Evolutionary conservation across 768 basidiomycete genomes (phyloP).

Genomic region (Suillus cothurnatus): DNA sequence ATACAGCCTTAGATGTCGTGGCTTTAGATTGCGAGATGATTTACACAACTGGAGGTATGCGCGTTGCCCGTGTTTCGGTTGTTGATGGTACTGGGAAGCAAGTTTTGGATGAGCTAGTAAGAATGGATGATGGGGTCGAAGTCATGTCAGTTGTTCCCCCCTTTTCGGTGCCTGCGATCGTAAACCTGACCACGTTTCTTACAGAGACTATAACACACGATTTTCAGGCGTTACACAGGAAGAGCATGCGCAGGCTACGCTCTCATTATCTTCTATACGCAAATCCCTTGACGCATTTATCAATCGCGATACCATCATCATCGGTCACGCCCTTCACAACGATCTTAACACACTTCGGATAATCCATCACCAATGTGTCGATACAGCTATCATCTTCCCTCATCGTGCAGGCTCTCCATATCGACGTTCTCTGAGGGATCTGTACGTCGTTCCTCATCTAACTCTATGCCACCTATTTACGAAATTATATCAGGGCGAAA

Average conservation of each 20-base stretch:
- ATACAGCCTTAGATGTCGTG: conserved; percentile 68
- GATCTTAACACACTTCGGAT: conserved; percentile 90
- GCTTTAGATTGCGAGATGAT: conserved; percentile 98
- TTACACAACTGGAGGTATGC: conserved; percentile 91
- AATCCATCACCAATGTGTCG: conserved; percentile 82
- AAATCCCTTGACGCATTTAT: conserved; percentile 71
- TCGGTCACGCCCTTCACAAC: conserved; percentile 93
- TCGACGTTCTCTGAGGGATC: conserved; percentile 75
- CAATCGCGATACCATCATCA: conserved; percentile 78
- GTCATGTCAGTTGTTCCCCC: conserved; percentile 57
- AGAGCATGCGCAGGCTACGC: conserved; percentile 56
- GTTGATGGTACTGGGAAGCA: conserved; percentile 74
- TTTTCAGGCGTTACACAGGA: conserved; percentile 81
- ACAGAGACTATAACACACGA: conserved; percentile 88
- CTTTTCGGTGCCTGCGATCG: conserved; percentile 1
- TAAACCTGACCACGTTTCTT: conserved; percentile 9
- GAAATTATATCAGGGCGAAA: conserved; percentile 57
- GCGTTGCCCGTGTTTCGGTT: conserved; percentile 87
- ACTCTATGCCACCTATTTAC: conserved; percentile 6
- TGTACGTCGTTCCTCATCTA: conserved; percentile 50
- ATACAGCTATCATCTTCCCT: conserved; percentile 87
- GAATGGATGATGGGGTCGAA: conserved; percentile 79
- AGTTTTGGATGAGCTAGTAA: conserved; percentile 81
- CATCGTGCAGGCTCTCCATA: conserved; percentile 79
- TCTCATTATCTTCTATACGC: conserved; percentile 69